Conservation (phyloP, 371 early-diverging fungal genomes). For the Circinella umbellata region DNA sequence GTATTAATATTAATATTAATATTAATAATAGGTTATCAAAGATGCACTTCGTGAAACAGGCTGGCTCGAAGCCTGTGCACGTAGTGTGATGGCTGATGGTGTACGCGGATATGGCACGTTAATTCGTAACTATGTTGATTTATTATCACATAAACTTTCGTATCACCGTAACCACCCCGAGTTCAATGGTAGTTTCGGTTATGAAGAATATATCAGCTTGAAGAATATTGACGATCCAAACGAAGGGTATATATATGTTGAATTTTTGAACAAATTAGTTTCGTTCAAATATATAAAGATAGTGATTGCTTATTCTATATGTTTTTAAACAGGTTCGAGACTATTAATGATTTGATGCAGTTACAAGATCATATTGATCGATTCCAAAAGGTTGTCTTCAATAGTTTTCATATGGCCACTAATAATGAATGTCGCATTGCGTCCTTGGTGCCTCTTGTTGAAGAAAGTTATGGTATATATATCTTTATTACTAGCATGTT, state of each 20-base stretch:
- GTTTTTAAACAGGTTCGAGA: constrained; percentile 73
- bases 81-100: constrained; percentile 65
- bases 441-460: constrained; percentile 94
- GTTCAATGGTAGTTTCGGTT: constrained; percentile 95
- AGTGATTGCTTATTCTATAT: neutral
- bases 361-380: constrained; percentile 90
- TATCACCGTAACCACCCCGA: constrained; percentile 92
- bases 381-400: constrained; percentile 89
- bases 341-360: constrained; percentile 90
- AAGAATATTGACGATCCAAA: constrained; percentile 96
- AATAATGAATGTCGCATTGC: constrained; percentile 96
- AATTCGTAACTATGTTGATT: constrained; percentile 91
- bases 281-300: no score
- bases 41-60: constrained; percentile 76
- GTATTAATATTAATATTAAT: neutral
- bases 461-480: constrained; percentile 96
- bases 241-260: constrained; percentile 76
- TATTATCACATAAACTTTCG: constrained; percentile 87
- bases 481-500: constrained; percentile 95
- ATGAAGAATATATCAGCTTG: constrained; percentile 94
- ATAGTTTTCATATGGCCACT: constrained; percentile 80
- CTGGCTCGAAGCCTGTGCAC: constrained; percentile 72
- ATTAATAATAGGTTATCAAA: constrained; percentile 65
- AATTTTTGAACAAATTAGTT: no score
- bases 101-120: constrained; percentile 83